Base-by-base conservation (phyloP, 345 rosid species). In the Pseudoturritis turrita region DNA sequence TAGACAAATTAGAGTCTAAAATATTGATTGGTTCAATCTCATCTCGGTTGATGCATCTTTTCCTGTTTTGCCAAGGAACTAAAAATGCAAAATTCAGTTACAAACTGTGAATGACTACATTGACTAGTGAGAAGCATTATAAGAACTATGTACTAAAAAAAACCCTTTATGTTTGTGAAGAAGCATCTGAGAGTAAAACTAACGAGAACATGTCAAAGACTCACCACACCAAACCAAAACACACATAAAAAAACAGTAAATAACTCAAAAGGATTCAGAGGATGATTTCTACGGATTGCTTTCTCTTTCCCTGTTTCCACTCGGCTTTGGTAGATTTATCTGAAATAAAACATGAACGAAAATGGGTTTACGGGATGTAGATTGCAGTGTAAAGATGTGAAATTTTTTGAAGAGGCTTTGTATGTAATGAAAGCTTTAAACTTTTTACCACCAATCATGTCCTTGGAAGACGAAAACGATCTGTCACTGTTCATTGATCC, bases 291-390 rank as follows among this genome's bases (percentile, higher is more conserved):
- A 10, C 53, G 35, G 37, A 44, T 54, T 54, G 59, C 51, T 62
- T 64, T 70, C 66, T 76, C 75, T 40, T 44, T 91, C 85, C 89
- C 82, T 93, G 85, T 83, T 81, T 89, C 97, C 93, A 91, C 41
- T 83, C 93, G 6, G 89, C 89, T 83, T 78, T 86, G n/a, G 76
- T 55, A 40, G 23, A 74, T 79, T 87, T 90, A 43, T 87, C 97
- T 88, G 84, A 75, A 82, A 75, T 0, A n/a, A 63, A 71, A 51
- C 49, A 23, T 23, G 43, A 78, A 8, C 0, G n/a, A 45, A 49
- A 73, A 46, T 3, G 25, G 37, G 66, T 47, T 55, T 59, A 53
- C 15, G 46, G 55, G 44, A 44, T 74, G 50, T 11, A n/a, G n/a
- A n/a, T n/a, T n/a, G 14, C 11, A 40, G 17, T 25, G n/a, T 23